phyloP scores from a whole-genome alignment of 768 basidiomycete species.

The Strobilomyces dryophilus region DNA sequence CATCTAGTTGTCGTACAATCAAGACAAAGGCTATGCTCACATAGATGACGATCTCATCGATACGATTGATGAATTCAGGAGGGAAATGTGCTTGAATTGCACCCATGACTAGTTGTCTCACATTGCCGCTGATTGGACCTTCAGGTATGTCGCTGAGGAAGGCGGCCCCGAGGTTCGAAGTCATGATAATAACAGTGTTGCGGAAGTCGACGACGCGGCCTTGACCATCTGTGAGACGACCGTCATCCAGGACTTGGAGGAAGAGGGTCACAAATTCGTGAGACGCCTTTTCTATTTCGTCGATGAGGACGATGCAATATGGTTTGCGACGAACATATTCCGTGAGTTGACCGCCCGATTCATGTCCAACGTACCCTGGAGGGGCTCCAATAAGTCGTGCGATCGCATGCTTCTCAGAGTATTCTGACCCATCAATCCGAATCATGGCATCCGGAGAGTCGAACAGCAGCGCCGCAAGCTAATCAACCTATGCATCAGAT shows the following conservation, averaged over 20 bases:
- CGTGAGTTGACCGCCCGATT: slow-evolving; percentile 85
- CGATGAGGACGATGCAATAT: slow-evolving; percentile 80
- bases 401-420: slow-evolving; percentile 79
- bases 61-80: slow-evolving; percentile 88
- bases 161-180: slow-evolving; percentile 82
- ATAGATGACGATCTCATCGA: slow-evolving; percentile 82
- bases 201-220: slow-evolving; percentile 86
- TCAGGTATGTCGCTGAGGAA: slow-evolving; percentile 73
- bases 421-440: slow-evolving; percentile 89
- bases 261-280: slow-evolving; percentile 69
- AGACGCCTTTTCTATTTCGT: slow-evolving; percentile 90
- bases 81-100: slow-evolving; percentile 84
- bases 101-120: slow-evolving; percentile 66
- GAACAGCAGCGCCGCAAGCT: slow-evolving; percentile 88
- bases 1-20: slow-evolving; percentile 9
- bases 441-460: slow-evolving; percentile 91
- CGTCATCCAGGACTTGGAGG: slow-evolving; percentile 88
- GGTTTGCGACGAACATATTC: slow-evolving; percentile 92
- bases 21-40: slow-evolving; percentile 24
- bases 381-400: slow-evolving; percentile 68
- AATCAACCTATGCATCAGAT: slow-evolving; percentile 7
- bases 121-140: slow-evolving; percentile 59
- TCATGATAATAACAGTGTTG: slow-evolving; percentile 93
- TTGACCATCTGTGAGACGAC: slow-evolving; percentile 88
- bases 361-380: slow-evolving; percentile 90